These are phyloP conservation scores for Lagenaria siceraria DNA, from an alignment of 306 rosid genomes.

Conservation along the genomic window DNA sequence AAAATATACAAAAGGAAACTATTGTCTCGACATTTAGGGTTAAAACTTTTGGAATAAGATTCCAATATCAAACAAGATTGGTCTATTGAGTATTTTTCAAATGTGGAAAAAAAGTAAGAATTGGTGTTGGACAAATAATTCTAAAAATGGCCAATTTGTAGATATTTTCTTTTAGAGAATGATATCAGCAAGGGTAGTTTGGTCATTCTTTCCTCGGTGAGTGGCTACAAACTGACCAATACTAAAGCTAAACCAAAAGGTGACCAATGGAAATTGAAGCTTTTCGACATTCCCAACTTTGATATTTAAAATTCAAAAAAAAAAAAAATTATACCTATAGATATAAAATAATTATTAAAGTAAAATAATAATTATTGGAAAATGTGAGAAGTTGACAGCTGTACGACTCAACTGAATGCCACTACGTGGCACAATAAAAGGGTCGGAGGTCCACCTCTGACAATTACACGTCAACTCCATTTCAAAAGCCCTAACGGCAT, in stretches of 20 bases:
- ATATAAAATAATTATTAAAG: neutral
- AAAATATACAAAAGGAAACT: no score
- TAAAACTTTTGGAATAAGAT: neutral
- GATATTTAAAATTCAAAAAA: neutral
- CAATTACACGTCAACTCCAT: neutral
- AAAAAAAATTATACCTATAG: no score
- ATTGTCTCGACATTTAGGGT: no score
- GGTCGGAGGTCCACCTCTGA: neutral
- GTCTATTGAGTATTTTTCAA: neutral
- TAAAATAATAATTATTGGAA: neutral
- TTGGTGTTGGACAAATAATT: neutral
- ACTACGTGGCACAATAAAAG: neutral
- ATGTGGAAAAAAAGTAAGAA: neutral
- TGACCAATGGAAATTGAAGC: neutral
- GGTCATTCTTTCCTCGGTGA: neutral
- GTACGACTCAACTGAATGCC: neutral
- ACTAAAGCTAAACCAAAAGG: neutral
- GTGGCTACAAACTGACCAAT: neutral
- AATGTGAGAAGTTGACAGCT: neutral
- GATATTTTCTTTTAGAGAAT: neutral
- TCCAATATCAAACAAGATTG: neutral
- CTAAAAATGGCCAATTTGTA: neutral
- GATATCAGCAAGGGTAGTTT: neutral
- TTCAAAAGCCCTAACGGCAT: neutral
- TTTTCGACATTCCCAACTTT: constrained; percentile 1